These are phyloP conservation scores for Malus hybrid DNA, from an alignment of 331 rosid genomes.

Conservation along the genomic window DNA sequence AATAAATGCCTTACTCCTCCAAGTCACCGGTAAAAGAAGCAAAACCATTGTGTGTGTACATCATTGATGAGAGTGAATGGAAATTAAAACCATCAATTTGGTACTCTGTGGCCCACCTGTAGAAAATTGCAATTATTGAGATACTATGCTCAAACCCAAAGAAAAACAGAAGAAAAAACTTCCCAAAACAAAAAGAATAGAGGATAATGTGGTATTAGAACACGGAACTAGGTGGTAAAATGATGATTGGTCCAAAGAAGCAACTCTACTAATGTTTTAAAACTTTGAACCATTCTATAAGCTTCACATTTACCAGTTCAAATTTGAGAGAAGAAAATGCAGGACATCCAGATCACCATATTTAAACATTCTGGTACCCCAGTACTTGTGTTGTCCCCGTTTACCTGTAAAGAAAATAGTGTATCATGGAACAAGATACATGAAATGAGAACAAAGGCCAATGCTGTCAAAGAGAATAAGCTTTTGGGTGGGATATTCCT, in stretches of 20 bases:
- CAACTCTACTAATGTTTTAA: not conserved
- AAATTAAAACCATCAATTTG: conserved; percentile 88
- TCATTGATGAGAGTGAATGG: conserved; percentile 92
- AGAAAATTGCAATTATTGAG: conserved; percentile 21
- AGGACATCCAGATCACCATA: conserved; percentile 76
- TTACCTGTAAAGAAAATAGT: conserved; percentile 56
- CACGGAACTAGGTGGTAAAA: conserved; percentile 14
- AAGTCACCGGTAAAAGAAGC: conserved; percentile 92
- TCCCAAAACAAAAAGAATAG: conserved; percentile 15
- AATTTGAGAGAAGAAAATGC: conserved; percentile 90
- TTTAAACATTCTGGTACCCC: conserved; percentile 96
- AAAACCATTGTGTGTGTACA: conserved; percentile 93
- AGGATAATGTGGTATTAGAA: not conserved
- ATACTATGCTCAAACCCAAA: not conserved
- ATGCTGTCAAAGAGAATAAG: not conserved
- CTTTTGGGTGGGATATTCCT: not conserved
- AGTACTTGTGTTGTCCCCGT: conserved; percentile 83
- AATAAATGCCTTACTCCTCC: conserved; percentile 76
- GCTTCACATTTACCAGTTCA: conserved; percentile 61
- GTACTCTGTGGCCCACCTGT: conserved; percentile 94
- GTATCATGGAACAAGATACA: not conserved
- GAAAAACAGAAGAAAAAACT: not conserved
- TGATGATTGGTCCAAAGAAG: conserved; percentile 7
- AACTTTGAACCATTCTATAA: not conserved
- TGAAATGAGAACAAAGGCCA: not conserved